Conservation (phyloP, 2,329 filamentous ascomycete species). For the Alternaria postmessia region DNA sequence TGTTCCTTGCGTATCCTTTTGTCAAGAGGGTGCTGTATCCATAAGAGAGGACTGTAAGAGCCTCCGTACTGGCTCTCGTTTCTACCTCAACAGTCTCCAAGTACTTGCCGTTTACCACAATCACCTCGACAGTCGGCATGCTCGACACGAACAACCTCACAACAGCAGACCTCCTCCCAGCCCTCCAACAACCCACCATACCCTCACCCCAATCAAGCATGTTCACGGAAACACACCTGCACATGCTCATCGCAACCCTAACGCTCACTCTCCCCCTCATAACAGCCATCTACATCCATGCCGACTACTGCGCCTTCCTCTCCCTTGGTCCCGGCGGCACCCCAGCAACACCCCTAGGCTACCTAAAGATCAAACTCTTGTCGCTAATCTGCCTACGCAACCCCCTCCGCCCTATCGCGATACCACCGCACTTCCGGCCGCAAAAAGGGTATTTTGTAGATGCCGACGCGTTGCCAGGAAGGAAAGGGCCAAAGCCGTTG, state of each 20-base stretch:
- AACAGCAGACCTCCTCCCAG: not conserved
- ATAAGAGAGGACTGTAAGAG: not conserved
- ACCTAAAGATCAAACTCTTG: constrained; percentile 75
- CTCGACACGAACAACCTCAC: not conserved
- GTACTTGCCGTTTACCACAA: not conserved
- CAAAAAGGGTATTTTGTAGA: constrained; percentile 65
- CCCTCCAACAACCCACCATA: not conserved
- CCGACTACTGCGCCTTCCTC: constrained; percentile 79
- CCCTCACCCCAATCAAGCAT: not conserved
- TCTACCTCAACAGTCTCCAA: not conserved
- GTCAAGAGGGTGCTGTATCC: not conserved
- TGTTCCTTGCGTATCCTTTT: not conserved
- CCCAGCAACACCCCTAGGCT: constrained; percentile 75
- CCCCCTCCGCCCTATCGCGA: constrained; percentile 67
- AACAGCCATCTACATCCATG: constrained; percentile 59
- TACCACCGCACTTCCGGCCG: constrained; percentile 62
- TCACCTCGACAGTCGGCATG: not conserved
- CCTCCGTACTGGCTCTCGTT: not conserved
- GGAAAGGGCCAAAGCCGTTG: constrained; percentile 69
- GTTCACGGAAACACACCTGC: constrained; percentile 4
- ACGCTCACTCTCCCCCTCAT: constrained; percentile 37
- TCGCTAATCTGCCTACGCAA: constrained; percentile 75
- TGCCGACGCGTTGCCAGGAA: constrained; percentile 62
- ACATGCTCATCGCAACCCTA: constrained; percentile 10
- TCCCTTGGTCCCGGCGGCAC: constrained; percentile 82